Conservation (phyloP, 2,329 filamentous ascomycete genomes). For the Monosporascus sp. region DNA sequence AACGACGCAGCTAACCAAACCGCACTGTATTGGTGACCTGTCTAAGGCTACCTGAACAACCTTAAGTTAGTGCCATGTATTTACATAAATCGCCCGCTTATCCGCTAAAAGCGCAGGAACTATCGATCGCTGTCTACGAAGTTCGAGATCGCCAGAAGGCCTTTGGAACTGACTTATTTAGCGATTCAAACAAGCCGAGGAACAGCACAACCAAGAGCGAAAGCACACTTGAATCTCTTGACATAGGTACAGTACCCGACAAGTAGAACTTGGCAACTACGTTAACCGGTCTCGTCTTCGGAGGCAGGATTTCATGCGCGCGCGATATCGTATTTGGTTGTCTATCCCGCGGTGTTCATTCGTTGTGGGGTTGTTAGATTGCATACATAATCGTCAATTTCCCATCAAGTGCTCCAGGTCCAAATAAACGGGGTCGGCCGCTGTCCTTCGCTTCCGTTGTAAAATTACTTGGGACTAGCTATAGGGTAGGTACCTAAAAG, state of each 20-base stretch:
- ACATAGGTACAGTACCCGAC: too few relatives aligned
- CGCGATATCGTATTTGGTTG: neutral
- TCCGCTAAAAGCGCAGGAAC: neutral
- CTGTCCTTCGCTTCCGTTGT: neutral
- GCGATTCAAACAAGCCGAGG: too few relatives aligned
- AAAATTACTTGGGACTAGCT: neutral
- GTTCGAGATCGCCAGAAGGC: too few relatives aligned
- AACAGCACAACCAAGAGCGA: too few relatives aligned
- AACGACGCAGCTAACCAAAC: too few relatives aligned
- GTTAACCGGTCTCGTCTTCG: too few relatives aligned
- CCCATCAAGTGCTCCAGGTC: neutral
- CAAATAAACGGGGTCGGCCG: neutral
- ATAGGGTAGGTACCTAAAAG: neutral
- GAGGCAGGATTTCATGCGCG: too few relatives aligned
- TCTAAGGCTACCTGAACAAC: neutral
- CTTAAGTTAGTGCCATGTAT: neutral
- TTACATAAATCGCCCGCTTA: neutral
- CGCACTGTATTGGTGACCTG: too few relatives aligned
- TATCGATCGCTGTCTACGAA: too few relatives aligned
- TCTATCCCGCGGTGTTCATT: neutral
- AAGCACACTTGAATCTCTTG: too few relatives aligned
- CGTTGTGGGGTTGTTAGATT: neutral
- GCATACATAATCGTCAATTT: neutral
- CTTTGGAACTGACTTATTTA: too few relatives aligned
- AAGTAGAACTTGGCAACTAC: too few relatives aligned